Base-by-base conservation (phyloP, 2,329 filamentous ascomycete genomes). In the Paecilomyces variotii region DNA sequence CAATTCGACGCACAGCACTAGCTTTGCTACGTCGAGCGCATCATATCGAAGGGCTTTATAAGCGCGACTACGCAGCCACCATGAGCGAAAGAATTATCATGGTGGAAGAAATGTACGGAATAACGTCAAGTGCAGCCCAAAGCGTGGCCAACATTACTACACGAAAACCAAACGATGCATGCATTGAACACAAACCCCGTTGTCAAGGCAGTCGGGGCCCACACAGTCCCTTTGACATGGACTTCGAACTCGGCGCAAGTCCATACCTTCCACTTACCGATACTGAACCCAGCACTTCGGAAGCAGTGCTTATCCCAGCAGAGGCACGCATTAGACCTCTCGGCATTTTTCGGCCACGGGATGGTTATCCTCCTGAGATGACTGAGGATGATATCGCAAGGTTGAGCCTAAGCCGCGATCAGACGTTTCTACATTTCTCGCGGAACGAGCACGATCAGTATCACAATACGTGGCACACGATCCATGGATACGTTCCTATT, bases 21-120 rank as follows among this genome's bases (percentile, higher is more conserved):
- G 59, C 60, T n/a, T 58, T 74, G n/a, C 59, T 73, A 0, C 61
- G 59, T 1, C 61, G 57, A 54, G 63, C 65, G 2, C 69, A 66
- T 5, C 62, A 56, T 0, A 60, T 72, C 1, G 66, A 73, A 49
- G 72, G 72, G 0, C 64, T 73, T 25, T 65, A 66, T 28, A 64
- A 67, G 34, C 57, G 60, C 14, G 58, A 57, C 1, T 60, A 64
- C 0, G 62, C 61, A 3, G 59, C 61, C 6, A 52, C 59, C 3
- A 54, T 71, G 2, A 59, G 60, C 0, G 63, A 72, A 57, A 59
- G 51, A 3, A 58, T 74, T 11, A 71, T 74, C 34, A 57, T 57
- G n/a, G 19, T 73, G 2, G 71, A 74, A 59, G 72, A 73, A 57
- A 63, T 34, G n/a, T 57, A 61, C 1, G 64, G 59, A 1, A 62